Conservation (phyloP, 2,329 filamentous ascomycete species). For the Cladosporium sp. region DNA sequence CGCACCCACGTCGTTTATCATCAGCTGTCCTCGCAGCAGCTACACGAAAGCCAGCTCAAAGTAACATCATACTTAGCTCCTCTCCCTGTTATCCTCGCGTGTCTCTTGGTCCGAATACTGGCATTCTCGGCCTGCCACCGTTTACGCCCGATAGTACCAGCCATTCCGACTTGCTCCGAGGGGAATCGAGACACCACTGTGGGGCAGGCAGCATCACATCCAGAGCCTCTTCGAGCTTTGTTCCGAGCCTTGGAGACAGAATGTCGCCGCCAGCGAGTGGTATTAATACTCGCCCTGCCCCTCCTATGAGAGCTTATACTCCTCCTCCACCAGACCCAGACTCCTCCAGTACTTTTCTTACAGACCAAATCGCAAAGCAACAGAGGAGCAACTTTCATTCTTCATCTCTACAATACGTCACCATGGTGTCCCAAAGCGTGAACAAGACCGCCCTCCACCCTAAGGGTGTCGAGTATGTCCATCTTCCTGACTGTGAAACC, state of each 20-base stretch:
- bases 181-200: too few species aligned
- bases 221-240: slow-evolving; percentile 6
- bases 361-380: slow-evolving; percentile 56
- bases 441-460: slow-evolving; percentile 95
- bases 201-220: slow-evolving; percentile 13
- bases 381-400: slow-evolving; percentile 57
- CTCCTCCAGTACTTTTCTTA: slow-evolving; percentile 52
- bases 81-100: slow-evolving; percentile 3
- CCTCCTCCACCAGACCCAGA: slow-evolving; percentile 34
- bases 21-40: too few species aligned
- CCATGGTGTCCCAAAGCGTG: slow-evolving; percentile 53
- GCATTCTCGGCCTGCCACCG: slow-evolving; percentile 1
- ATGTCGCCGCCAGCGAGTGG: slow-evolving; percentile 6
- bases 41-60: not conserved
- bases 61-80: not conserved
- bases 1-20: not conserved
- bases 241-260: slow-evolving; percentile 13
- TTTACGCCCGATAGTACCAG: too few species aligned
- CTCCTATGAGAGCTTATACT: slow-evolving; percentile 22
- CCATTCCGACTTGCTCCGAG: too few species aligned
- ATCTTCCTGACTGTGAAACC: too few species aligned
- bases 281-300: slow-evolving; percentile 18
- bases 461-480: slow-evolving; percentile 77
- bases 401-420: slow-evolving; percentile 45
- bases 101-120: slow-evolving; percentile 2